phyloP scores from a whole-genome alignment of 768 basidiomycete genomes.

The Sarcomyxa edulis region DNA sequence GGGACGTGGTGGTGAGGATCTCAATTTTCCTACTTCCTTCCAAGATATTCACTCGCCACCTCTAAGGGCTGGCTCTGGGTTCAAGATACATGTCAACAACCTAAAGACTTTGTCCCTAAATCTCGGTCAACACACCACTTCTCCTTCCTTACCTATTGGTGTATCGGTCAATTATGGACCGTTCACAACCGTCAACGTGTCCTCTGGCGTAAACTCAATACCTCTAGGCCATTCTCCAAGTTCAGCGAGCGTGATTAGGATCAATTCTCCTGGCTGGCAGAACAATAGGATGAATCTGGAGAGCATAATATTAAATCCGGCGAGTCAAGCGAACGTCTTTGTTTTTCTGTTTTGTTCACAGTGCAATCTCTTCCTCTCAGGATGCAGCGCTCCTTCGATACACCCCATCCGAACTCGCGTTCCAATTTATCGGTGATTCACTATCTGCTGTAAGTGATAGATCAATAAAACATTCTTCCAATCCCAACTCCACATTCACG shows the following conservation, averaged over 20 bases:
- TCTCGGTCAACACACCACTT: conserved; percentile 44
- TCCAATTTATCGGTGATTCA: conserved; percentile 58
- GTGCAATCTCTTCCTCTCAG: too few species aligned
- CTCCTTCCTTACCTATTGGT: conserved; percentile 39
- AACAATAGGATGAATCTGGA: conserved; percentile 52
- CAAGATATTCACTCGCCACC: not conserved
- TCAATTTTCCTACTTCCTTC: not conserved
- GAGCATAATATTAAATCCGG: conserved; percentile 38
- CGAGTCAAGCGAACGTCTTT: conserved; percentile 13
- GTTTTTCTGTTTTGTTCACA: not conserved
- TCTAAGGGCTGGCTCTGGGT: conserved; percentile 48
- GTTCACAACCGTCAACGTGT: conserved; percentile 42
- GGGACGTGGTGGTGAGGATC: conserved; percentile 51
- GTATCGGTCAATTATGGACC: conserved; percentile 43
- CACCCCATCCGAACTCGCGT: conserved; percentile 34
- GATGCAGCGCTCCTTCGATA: conserved; percentile 43
- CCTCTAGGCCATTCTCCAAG: conserved; percentile 20
- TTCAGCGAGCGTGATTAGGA: conserved; percentile 24
- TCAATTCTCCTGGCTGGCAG: conserved; percentile 57
- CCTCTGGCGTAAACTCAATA: conserved; percentile 39
- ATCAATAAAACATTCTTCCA: too few species aligned
- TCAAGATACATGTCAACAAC: conserved; percentile 43
- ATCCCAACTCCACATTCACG: too few species aligned
- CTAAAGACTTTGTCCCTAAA: conserved; percentile 37
- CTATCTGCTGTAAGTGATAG: conserved; percentile 39